A percentile compares a stretch with the other conserved stretches of the same genome.
These are phyloP conservation scores for Aspergillus versicolor DNA, from an alignment of 2,329 filamentous ascomycete genomes.

Conservation along the genomic window DNA sequence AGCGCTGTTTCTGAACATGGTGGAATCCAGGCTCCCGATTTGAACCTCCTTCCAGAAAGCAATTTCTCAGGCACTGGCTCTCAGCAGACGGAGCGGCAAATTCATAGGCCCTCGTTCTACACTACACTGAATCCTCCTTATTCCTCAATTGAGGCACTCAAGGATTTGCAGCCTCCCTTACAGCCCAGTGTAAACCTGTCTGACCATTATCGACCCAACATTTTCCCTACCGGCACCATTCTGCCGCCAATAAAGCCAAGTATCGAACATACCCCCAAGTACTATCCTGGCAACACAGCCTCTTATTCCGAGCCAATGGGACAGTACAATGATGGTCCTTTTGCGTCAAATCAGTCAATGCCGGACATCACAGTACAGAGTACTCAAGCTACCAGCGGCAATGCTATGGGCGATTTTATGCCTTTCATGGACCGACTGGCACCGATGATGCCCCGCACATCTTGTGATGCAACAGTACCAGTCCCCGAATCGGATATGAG, in stretches of 20 bases:
- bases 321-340: conserved; percentile 25
- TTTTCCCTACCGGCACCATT: not conserved
- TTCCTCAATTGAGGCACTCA: not conserved
- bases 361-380: not conserved
- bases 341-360: conserved; percentile 9
- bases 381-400: not conserved
- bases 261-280: not conserved
- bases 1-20: not conserved
- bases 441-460: conserved; percentile 4
- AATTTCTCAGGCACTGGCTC: not conserved
- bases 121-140: not conserved
- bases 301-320: not conserved
- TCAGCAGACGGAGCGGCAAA: not conserved
- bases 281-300: not conserved
- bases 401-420: not conserved
- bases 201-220: conserved; percentile 1
- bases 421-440: conserved; percentile 8
- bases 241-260: not conserved
- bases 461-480: not conserved
- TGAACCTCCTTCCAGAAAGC: not conserved
- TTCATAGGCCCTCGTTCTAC: not conserved
- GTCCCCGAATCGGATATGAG: not conserved
- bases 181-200: conserved; percentile 6
- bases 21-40: not conserved
- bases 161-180: not conserved